Evolutionary conservation across 495 filamentous ascomycete genomes (phyloP).

Genomic region (Pyronema omphalodes): DNA sequence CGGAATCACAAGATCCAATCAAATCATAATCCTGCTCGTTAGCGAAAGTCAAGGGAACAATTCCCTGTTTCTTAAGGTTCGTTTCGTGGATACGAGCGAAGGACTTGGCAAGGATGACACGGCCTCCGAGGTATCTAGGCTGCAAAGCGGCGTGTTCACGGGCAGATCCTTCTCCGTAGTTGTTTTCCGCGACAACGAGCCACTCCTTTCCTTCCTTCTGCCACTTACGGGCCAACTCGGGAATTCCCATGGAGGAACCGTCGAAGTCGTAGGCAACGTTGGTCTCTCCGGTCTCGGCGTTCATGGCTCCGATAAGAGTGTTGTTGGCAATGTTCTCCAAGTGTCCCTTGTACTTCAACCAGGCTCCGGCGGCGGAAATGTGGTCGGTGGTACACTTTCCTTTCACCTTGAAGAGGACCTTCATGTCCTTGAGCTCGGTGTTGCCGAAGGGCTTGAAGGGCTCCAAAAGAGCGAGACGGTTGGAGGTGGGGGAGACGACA

Average conservation of each 20-base stretch:
- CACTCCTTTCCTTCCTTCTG: conserved; percentile 49
- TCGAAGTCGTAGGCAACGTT: conserved; percentile 77
- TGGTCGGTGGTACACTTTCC: conserved; percentile 98
- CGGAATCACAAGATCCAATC: conserved; percentile 62
- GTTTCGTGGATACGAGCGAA: conserved; percentile 98
- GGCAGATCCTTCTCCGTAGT: conserved; percentile 93
- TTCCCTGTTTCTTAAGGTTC: conserved; percentile 97
- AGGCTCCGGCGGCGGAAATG: conserved; percentile 90
- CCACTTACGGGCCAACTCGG: conserved; percentile 71
- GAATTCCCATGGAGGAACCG: conserved; percentile 49
- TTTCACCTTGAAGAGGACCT: conserved; percentile 82
- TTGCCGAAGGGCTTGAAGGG: conserved; percentile 74
- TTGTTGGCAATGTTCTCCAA: conserved; percentile 93
- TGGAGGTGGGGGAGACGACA: conserved; percentile 63
- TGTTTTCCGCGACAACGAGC: conserved; percentile 91
- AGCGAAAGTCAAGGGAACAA: conserved; percentile 78
- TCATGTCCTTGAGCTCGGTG: conserved; percentile 50
- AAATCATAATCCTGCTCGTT: conserved; percentile 73
- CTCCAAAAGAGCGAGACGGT: conserved; percentile 75
- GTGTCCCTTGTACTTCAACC: conserved; percentile 98
- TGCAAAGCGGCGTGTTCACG: conserved; percentile 95
- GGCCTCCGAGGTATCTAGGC: conserved; percentile 76
- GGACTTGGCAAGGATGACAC: conserved; percentile 72
- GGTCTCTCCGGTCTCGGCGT: conserved; percentile 77
- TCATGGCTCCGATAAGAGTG: conserved; percentile 85